Base-by-base conservation (phyloP, 2,329 filamentous ascomycete genomes). In the Atkinsonella texensis region DNA sequence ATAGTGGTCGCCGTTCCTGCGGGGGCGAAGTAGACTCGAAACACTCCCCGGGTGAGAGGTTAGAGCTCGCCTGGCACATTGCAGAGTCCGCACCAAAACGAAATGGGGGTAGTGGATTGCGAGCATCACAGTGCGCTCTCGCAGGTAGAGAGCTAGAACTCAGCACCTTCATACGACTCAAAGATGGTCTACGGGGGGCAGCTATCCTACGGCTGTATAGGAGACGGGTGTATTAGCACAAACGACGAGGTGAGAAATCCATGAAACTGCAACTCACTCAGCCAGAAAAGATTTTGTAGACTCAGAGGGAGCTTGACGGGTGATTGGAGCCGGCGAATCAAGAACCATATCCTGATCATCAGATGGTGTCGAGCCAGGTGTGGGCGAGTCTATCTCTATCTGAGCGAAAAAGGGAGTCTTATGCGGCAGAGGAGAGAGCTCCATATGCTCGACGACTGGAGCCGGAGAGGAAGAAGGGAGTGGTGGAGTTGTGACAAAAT, bases 381-480 rank as follows among this genome's bases (percentile, higher is more conserved):
- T 85, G 1, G 89, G 87, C 32, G 87, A 90, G 32, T 81, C 77
- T 50, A 88, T 68, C 57, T 85, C 82, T 56, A 87, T 74, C 58
- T 85, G 76, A 32, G 75, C 67, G 69, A 75, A 69, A 62, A 81
- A 89, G 12, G 85, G 77, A 32, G 78, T 74, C 73, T 95, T 96
- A 73, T 95, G 89, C 54, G 89, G 90, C 41, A 97, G 71, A 40
- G 93, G 91, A 44, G 91, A 96, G 67, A 96, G 83, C 63, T 97
- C 90, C 89, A 97, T 95, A 52, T 81, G 75, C 66, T 95, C 89
- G 54, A 80, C 77, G 51, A 75, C 69, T 38, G 78, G 77, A 51
- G 80, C 81, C 7, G 90, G 89, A 44, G 91, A 95, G 7, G 90
- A 96, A 1, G 88, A 86, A 2, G 70, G 83, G 49, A 95, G 74